Conservation (phyloP, 164 flowering plant genomes). For the Vitis riparia region DNA sequence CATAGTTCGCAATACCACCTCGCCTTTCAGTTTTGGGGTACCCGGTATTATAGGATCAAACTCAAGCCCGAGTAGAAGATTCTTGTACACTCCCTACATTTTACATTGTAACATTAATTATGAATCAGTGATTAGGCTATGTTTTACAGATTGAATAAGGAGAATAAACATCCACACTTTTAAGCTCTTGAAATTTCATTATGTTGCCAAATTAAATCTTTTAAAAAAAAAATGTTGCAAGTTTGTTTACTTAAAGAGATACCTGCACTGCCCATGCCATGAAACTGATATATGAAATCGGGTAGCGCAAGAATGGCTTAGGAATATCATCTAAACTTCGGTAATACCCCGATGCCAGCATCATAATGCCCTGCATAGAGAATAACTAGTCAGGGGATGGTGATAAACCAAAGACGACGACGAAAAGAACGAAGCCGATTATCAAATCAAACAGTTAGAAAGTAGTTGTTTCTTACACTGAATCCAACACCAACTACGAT, state of each 20-base stretch:
- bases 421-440: neutral
- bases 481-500: conserved; percentile 43
- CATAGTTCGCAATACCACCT: conserved; percentile 10
- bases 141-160: too few relatives aligned
- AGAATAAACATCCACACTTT: too few relatives aligned
- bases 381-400: neutral
- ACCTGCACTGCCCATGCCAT: conserved; percentile 25
- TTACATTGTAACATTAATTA: neutral
- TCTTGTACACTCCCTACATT: conserved; percentile 35
- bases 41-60: conserved; percentile 35
- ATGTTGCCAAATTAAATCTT: too few relatives aligned
- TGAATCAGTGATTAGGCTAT: neutral
- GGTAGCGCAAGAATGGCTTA: conserved; percentile 33
- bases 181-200: too few relatives aligned
- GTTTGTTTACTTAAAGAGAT: neutral
- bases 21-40: conserved; percentile 32
- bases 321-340: conserved; percentile 11
- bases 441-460: neutral
- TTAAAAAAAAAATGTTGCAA: neutral
- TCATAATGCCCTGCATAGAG: neutral
- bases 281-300: conserved; percentile 29
- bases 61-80: conserved; percentile 44
- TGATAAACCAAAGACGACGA: neutral
- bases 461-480: conserved; percentile 23
- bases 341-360: too few relatives aligned